Conservation (phyloP, 148 eudicot genomes). For the Silene conica region DNA sequence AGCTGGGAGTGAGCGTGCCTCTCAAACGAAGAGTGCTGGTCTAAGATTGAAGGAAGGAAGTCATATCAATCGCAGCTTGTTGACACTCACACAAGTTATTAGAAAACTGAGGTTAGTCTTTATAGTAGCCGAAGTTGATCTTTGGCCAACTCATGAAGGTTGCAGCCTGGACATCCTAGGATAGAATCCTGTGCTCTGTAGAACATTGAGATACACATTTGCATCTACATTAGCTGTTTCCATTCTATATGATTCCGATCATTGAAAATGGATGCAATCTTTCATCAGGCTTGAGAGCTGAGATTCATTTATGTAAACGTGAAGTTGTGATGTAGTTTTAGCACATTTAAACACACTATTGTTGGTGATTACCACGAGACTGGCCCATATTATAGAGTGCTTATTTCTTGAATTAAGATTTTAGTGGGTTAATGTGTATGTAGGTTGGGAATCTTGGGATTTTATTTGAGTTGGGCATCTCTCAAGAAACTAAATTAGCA, state of each 20-base stretch:
- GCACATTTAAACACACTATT: neutral
- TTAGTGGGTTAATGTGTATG: no score
- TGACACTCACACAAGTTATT: constrained; percentile 88
- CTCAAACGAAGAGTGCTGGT: constrained; percentile 84
- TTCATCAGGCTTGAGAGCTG: constrained; percentile 1
- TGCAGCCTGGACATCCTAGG: no score
- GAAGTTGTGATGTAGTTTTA: neutral
- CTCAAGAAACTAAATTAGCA: no score
- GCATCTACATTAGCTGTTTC: no score
- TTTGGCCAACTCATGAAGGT: neutral
- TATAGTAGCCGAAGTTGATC: neutral
- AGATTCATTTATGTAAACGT: neutral
- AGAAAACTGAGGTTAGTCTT: constrained; percentile 75
- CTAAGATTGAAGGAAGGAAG: constrained; percentile 88
- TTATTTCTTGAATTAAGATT: no score
- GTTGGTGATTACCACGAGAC: no score
- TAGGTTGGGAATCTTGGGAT: no score
- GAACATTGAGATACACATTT: no score
- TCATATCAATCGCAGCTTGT: constrained; percentile 88
- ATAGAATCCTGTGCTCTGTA: no score
- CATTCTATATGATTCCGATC: neutral
- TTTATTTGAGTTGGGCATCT: no score
- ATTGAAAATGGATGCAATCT: neutral
- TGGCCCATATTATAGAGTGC: no score
- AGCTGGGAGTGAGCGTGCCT: constrained; percentile 96